These are phyloP conservation scores for Linum lewisii DNA, from an alignment of 345 rosid genomes.

Conservation along the genomic window DNA sequence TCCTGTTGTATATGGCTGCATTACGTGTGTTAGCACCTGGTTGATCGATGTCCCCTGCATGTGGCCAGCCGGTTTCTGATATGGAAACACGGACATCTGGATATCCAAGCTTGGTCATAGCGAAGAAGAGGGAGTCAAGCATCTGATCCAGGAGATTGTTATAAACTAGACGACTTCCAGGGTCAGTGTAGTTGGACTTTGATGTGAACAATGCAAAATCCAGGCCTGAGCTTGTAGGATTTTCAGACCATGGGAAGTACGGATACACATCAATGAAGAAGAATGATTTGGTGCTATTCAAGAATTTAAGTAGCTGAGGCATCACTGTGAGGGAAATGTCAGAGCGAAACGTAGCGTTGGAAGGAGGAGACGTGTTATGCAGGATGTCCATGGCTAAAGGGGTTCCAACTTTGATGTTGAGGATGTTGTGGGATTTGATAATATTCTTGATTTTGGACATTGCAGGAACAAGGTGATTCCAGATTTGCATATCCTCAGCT, in stretches of 20 bases:
- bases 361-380: constrained; percentile 53
- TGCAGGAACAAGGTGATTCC: constrained; percentile 55
- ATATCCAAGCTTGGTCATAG: constrained; percentile 57
- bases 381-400: constrained; percentile 67
- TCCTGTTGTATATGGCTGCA: constrained; percentile 71
- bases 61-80: constrained; percentile 89
- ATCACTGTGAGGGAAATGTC: constrained; percentile 43
- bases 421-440: constrained; percentile 31
- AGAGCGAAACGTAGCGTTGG: constrained; percentile 44
- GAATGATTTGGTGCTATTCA: constrained; percentile 52
- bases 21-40: constrained; percentile 54
- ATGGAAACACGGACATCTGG: constrained; percentile 35
- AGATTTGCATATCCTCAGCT: constrained; percentile 25
- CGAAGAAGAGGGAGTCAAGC: constrained; percentile 56
- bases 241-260: constrained; percentile 56
- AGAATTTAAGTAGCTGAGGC: constrained; percentile 46
- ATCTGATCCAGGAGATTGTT: constrained; percentile 70
- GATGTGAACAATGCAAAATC: constrained; percentile 43
- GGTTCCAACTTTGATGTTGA: constrained; percentile 57
- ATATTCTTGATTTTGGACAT: constrained; percentile 43
- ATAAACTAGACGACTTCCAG: constrained; percentile 36
- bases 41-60: constrained; percentile 54
- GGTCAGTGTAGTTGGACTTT: constrained; percentile 42
- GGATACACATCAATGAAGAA: constrained; percentile 77
- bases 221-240: constrained; percentile 31